Conservation (phyloP, 2,329 filamentous ascomycete species). For the Penicillium nordicum region DNA sequence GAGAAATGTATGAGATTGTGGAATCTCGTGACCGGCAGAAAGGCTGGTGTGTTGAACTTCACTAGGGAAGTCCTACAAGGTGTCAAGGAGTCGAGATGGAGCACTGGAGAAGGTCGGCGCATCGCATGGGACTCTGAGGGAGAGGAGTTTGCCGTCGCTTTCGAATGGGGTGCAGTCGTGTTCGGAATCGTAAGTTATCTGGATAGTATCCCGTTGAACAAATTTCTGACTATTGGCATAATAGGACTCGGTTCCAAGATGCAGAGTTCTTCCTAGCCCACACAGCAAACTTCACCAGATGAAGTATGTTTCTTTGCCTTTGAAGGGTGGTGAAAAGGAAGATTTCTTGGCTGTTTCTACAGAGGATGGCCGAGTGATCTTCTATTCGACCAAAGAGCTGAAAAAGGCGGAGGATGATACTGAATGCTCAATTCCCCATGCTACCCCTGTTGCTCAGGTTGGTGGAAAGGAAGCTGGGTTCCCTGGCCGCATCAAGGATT, state of each 20-base stretch:
- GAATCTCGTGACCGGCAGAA: slow-evolving; percentile 96
- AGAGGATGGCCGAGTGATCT: slow-evolving; percentile 81
- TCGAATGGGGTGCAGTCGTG: slow-evolving; percentile 78
- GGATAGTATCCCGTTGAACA: neutral
- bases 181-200: slow-evolving; percentile 65
- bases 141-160: slow-evolving; percentile 84
- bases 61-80: slow-evolving; percentile 67
- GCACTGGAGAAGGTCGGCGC: slow-evolving; percentile 74
- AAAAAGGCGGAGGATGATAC: slow-evolving; percentile 43
- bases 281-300: slow-evolving; percentile 81
- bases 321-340: slow-evolving; percentile 40
- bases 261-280: slow-evolving; percentile 64
- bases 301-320: slow-evolving; percentile 58
- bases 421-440: slow-evolving; percentile 58
- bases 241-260: slow-evolving; percentile 72
- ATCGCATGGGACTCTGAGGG: slow-evolving; percentile 75
- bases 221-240: slow-evolving; percentile 23
- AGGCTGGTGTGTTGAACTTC: slow-evolving; percentile 89
- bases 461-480: slow-evolving; percentile 70
- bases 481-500: slow-evolving; percentile 79
- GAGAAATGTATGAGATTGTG: slow-evolving; percentile 90
- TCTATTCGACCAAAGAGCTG: slow-evolving; percentile 66
- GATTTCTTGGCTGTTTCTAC: slow-evolving; percentile 74
- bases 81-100: slow-evolving; percentile 71
- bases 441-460: slow-evolving; percentile 64